Base-by-base conservation (phyloP, 352 stramenopile species). In the Discostella stelligera region DNA sequence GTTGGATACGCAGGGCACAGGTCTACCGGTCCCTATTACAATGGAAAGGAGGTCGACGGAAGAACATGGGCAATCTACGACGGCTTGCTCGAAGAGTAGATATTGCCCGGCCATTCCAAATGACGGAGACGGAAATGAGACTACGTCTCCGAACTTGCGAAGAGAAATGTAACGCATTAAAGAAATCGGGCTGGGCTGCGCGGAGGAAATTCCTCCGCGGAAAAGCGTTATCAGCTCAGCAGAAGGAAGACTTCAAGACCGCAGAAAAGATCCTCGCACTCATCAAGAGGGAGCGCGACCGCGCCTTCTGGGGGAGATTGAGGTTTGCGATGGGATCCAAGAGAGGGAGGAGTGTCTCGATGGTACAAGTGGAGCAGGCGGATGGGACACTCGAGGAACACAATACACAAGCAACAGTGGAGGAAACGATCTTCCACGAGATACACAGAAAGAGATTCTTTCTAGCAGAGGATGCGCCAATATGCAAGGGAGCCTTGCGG, bases 361-460 rank as follows among this genome's bases (percentile, higher is more conserved):
- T 20, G 25, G 62, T 70, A 9, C 49, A 37, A n/a, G 30, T 25
- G 0, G 50, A 58, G 30, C 20, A 30, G 7, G 50, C 20, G 50
- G 50, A 58, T n/a, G 50, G 50, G 11, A 58, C 50, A 9, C 50
- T 58, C 7, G 11, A 21, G 0, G 14, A 58, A 58, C 50, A 58
- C 14, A 21, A 37, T 9, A 58, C 50, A 13, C 20, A 58, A 58
- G 50, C 25, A 27, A 37, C 18, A 11, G 50, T 58, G 7, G 30
- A 21, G n/a, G 50, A 58, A 18, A 25, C 50, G 0, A 58, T 58
- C 50, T 58, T 58, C 50, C 25, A 8, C 4, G 30, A 58, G 7
- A 58, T 58, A 8, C 50, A 58, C 63, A 30, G 63, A 9, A 41
- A 68, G 37, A 32, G 66, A n/a, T 74, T 74, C 48, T 52, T 23